phyloP scores from a whole-genome alignment of 148 eudicot species.

The Persicaria tinctoria region DNA sequence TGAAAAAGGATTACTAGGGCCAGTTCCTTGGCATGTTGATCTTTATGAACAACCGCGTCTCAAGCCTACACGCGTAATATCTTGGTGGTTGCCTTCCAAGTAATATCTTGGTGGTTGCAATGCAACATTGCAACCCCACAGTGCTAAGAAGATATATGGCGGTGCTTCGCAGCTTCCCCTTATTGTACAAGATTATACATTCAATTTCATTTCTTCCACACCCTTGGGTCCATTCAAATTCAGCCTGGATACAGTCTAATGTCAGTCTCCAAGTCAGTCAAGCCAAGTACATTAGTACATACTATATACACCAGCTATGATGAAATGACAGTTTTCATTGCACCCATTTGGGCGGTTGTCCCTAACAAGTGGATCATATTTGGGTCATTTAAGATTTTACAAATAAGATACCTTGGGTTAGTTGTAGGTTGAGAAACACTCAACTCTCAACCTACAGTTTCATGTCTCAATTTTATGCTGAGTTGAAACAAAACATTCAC shows the following conservation, averaged over 20 bases:
- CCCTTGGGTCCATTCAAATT: neutral
- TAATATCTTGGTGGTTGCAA: neutral
- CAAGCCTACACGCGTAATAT: neutral
- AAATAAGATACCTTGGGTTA: too few species aligned
- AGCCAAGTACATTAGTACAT: neutral
- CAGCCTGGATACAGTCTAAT: neutral
- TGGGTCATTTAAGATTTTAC: too few species aligned
- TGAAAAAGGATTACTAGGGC: neutral
- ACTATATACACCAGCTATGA: too few species aligned
- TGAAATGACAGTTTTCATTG: too few species aligned
- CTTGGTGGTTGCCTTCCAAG: neutral
- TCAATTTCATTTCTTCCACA: too few species aligned
- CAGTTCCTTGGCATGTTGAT: neutral
- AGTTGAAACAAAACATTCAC: too few species aligned
- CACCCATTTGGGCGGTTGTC: too few species aligned
- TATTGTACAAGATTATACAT: neutral
- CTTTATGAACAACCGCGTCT: neutral
- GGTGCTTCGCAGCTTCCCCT: neutral
- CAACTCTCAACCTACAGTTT: too few species aligned
- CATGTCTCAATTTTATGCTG: too few species aligned
- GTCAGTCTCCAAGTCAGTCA: neutral
- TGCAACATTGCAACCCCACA: neutral
- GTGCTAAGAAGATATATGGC: neutral
- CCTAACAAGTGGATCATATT: too few species aligned
- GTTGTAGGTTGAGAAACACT: too few species aligned